Evolutionary conservation across 2,329 filamentous ascomycete species (phyloP).

Genomic region (Cryoendolithus antarcticus): DNA sequence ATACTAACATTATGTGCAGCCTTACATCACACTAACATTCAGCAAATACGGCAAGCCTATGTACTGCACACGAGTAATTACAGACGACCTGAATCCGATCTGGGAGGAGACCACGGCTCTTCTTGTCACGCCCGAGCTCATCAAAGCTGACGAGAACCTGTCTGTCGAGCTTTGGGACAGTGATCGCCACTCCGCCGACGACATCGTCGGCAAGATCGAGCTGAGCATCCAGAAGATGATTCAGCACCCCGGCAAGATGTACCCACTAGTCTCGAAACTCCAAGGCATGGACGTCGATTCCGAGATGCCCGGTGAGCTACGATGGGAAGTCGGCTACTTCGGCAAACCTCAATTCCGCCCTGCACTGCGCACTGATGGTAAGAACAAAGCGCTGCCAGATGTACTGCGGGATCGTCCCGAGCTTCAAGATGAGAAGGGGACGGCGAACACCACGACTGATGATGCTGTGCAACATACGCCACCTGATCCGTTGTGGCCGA

Average conservation of each 20-base stretch:
- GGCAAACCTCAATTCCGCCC: slow-evolving; percentile 78
- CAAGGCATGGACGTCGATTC: slow-evolving; percentile 71
- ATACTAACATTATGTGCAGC: slow-evolving; percentile 21
- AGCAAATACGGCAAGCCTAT: slow-evolving; percentile 96
- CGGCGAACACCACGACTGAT: slow-evolving; percentile 58
- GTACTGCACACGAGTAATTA: slow-evolving; percentile 93
- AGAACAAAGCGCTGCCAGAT: slow-evolving; percentile 63
- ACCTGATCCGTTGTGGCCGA: slow-evolving; percentile 92
- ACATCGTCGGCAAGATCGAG: slow-evolving; percentile 90
- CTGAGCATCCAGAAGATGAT: slow-evolving; percentile 91
- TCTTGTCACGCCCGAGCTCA: slow-evolving; percentile 74
- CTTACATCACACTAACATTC: slow-evolving; percentile 89
- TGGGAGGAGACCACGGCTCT: slow-evolving; percentile 83
- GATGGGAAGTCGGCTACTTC: slow-evolving; percentile 96
- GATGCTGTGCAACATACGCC: slow-evolving; percentile 82
- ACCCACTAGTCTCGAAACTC: slow-evolving; percentile 73
- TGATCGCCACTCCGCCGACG: slow-evolving; percentile 81
- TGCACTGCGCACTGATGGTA: slow-evolving; percentile 75
- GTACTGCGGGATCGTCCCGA: slow-evolving; percentile 61
- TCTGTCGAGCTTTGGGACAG: slow-evolving; percentile 95
- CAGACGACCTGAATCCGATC: slow-evolving; percentile 83
- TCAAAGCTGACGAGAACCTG: slow-evolving; percentile 86
- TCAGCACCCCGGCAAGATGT: slow-evolving; percentile 86
- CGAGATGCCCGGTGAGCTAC: slow-evolving; percentile 81
- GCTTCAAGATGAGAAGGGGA: slow-evolving; percentile 79